phyloP scores from a whole-genome alignment of 176 grass and related monocot genomes.

The Ananas comosus region DNA sequence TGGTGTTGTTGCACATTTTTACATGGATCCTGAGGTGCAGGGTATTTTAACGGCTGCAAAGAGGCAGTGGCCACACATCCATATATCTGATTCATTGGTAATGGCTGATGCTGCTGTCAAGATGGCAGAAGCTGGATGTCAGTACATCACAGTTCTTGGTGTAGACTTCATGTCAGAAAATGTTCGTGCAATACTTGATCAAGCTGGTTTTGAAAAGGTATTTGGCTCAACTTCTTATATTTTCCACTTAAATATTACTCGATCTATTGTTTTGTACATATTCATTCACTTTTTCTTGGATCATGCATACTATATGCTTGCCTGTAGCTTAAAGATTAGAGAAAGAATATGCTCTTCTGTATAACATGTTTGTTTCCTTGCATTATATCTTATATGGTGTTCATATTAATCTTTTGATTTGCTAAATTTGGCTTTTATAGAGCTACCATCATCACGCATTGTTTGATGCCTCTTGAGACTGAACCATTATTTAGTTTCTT shows the following conservation, averaged over 20 bases:
- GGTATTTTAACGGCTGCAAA: constrained; percentile 86
- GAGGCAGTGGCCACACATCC: constrained; percentile 90
- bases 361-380: background rate
- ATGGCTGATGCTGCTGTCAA: constrained; percentile 95
- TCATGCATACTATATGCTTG: too few relatives aligned
- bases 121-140: constrained; percentile 92
- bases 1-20: constrained; percentile 92
- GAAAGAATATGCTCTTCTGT: background rate
- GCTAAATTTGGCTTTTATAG: too few relatives aligned
- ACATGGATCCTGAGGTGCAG: constrained; percentile 99
- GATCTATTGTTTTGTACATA: too few relatives aligned
- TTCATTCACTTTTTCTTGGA: too few relatives aligned
- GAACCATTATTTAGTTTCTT: too few relatives aligned
- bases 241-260: background rate
- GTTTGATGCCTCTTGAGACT: too few relatives aligned
- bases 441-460: too few relatives aligned
- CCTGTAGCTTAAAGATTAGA: background rate
- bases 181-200: constrained; percentile 97
- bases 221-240: constrained; percentile 10
- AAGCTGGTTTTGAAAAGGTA: constrained; percentile 85
- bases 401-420: too few relatives aligned
- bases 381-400: background rate
- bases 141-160: constrained; percentile 87
- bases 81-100: constrained; percentile 90
- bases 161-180: constrained; percentile 99